phyloP scores from a whole-genome alignment of 495 filamentous ascomycete genomes.

The Chaetomium cochliodes region DNA sequence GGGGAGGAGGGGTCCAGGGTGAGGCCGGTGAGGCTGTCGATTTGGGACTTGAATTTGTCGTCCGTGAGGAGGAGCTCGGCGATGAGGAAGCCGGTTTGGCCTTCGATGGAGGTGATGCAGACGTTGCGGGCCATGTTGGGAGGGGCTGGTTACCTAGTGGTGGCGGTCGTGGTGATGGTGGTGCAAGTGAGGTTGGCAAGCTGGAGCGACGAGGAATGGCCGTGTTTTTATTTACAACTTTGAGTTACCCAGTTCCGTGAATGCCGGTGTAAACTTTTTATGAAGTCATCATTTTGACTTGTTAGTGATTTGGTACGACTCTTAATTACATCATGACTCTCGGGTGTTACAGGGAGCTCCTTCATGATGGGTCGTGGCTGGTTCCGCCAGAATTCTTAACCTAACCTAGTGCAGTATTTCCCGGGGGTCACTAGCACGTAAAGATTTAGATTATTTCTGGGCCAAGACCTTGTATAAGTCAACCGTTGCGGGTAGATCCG shows the following conservation, averaged over 20 bases:
- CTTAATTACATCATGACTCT: conserved; percentile 6
- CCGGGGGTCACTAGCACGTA: not conserved
- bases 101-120: conserved; percentile 53
- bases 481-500: not conserved
- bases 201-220: not conserved
- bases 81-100: conserved; percentile 56
- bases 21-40: conserved; percentile 45
- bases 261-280: not conserved
- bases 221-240: no score
- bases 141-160: conserved; percentile 1
- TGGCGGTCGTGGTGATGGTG: not conserved
- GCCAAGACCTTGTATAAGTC: not conserved
- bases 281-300: conserved; percentile 7
- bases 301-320: not conserved
- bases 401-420: not conserved
- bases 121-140: conserved; percentile 48
- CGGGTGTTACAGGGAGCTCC: no score
- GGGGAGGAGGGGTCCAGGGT: conserved; percentile 47
- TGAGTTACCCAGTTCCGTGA: no score
- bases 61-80: conserved; percentile 54
- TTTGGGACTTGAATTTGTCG: conserved; percentile 41
- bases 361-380: no score
- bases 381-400: not conserved
- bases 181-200: not conserved
- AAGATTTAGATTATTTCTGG: not conserved